Evolutionary conservation across 2,329 filamentous ascomycete genomes (phyloP).

Genomic region (Sclerotinia spermophila): DNA sequence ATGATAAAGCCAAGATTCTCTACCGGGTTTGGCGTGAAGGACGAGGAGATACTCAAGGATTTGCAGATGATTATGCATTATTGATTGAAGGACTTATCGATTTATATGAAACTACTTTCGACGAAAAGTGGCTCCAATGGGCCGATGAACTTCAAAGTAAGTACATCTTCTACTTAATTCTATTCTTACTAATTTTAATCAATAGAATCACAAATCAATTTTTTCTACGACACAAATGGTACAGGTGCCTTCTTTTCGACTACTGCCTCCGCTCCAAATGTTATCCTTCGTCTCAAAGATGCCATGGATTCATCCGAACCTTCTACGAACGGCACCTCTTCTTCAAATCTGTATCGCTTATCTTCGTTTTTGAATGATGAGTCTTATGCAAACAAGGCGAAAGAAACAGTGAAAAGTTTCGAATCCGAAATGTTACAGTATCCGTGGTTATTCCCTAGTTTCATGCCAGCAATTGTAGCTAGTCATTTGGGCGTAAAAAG

Average conservation of each 20-base stretch:
- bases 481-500: constrained; percentile 63
- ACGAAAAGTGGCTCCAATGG: constrained; percentile 72
- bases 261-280: constrained; percentile 56
- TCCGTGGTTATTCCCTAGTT: constrained; percentile 82
- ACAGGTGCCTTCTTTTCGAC: constrained; percentile 69
- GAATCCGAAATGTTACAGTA: constrained; percentile 90
- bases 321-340: constrained; percentile 84
- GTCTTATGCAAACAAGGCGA: constrained; percentile 60
- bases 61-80: constrained; percentile 95
- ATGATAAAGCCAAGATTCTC: constrained; percentile 57
- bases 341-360: constrained; percentile 81
- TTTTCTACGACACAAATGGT: constrained; percentile 67
- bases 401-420: constrained; percentile 77
- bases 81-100: constrained; percentile 78
- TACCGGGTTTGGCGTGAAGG: constrained; percentile 71
- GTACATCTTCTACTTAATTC: constrained; percentile 24
- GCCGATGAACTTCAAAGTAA: constrained; percentile 75
- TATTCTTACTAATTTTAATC: constrained; percentile 12
- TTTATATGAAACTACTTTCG: constrained; percentile 77
- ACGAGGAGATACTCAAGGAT: constrained; percentile 63
- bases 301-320: constrained; percentile 92
- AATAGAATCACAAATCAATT: constrained; percentile 65
- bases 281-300: constrained; percentile 85
- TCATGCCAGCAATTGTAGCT: constrained; percentile 73
- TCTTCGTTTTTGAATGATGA: constrained; percentile 65